Evolutionary conservation across 2,329 filamentous ascomycete species (phyloP).

Genomic region (Trichoderma lentiforme): DNA sequence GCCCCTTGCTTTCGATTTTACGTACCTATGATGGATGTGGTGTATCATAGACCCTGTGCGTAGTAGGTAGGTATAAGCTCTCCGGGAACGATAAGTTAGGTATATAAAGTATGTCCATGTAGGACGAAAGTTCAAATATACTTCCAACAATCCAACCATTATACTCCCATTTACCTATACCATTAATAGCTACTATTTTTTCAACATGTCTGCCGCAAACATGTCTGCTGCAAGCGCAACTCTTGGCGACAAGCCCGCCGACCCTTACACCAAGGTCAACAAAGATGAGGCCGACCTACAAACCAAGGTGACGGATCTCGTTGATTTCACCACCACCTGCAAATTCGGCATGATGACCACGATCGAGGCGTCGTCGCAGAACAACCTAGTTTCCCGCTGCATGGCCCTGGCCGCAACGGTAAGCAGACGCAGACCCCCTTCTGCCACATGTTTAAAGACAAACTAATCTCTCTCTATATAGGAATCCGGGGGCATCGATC

Average conservation of each 20-base stretch:
- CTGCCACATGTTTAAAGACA: neutral
- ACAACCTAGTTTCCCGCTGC: conserved; percentile 71
- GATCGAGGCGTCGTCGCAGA: conserved; percentile 55
- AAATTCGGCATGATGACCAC: conserved; percentile 94
- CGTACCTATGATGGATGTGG: conserved; percentile 15
- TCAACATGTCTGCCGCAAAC: conserved; percentile 40
- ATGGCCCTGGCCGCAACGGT: conserved; percentile 84
- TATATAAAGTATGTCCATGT: neutral
- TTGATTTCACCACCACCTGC: conserved; percentile 64
- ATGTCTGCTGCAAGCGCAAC: conserved; percentile 51
- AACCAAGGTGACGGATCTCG: conserved; percentile 73
- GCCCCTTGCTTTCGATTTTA: neutral
- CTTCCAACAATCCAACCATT: neutral
- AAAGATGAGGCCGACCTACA: conserved; percentile 61
- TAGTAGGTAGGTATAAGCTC: too few relatives aligned
- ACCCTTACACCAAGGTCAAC: conserved; percentile 77
- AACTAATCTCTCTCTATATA: conserved; percentile 31
- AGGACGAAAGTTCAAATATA: neutral
- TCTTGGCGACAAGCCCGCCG: conserved; percentile 60
- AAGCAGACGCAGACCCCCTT: conserved; percentile 24
- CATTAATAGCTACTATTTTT: neutral
- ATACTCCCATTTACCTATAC: neutral
- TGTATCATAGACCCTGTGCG: neutral
- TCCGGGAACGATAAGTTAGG: too few relatives aligned
- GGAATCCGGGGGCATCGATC: conserved; percentile 75